A percentile compares a stretch with the other conserved stretches of the same genome.
These are phyloP conservation scores for Blastocladiella emersonii DNA, from an alignment of 371 early-diverging fungal genomes.

Conservation along the genomic window DNA sequence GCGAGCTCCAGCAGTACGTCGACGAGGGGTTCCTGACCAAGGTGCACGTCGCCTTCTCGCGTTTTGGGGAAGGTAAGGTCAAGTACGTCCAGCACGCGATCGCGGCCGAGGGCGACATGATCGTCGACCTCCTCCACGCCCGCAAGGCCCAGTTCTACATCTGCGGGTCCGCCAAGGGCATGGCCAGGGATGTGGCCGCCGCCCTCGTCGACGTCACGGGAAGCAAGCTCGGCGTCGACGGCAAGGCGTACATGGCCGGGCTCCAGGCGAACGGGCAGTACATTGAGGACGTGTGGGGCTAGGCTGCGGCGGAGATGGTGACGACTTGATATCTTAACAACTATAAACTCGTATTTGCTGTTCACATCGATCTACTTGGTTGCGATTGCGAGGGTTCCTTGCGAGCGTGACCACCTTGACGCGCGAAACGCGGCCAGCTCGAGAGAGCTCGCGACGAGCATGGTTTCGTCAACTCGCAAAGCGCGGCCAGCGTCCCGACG, in stretches of 20 bases:
- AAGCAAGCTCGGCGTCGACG: background rate
- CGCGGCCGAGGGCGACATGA: background rate
- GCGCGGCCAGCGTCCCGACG: too few relatives aligned
- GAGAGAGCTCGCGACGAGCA: too few relatives aligned
- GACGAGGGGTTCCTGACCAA: background rate
- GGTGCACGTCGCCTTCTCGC: background rate
- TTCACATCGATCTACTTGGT: too few relatives aligned
- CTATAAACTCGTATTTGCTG: too few relatives aligned
- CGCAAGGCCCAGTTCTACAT: background rate
- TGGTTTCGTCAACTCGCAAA: too few relatives aligned
- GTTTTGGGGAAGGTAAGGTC: background rate
- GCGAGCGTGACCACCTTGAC: too few relatives aligned
- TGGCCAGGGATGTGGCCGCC: background rate
- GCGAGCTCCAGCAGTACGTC: background rate
- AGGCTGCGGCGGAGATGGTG: background rate
- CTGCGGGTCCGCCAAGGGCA: background rate
- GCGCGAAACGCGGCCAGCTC: too few relatives aligned
- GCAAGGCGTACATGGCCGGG: background rate
- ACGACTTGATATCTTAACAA: too few relatives aligned
- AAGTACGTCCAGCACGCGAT: constrained; percentile 2
- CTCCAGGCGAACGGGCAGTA: background rate
- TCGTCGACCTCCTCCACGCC: background rate
- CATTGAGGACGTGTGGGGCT: constrained; percentile 2
- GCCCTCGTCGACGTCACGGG: background rate
- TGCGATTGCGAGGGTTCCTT: too few relatives aligned